phyloP scores from a whole-genome alignment of 345 rosid species.

The Zanthoxylum bungeanum region DNA sequence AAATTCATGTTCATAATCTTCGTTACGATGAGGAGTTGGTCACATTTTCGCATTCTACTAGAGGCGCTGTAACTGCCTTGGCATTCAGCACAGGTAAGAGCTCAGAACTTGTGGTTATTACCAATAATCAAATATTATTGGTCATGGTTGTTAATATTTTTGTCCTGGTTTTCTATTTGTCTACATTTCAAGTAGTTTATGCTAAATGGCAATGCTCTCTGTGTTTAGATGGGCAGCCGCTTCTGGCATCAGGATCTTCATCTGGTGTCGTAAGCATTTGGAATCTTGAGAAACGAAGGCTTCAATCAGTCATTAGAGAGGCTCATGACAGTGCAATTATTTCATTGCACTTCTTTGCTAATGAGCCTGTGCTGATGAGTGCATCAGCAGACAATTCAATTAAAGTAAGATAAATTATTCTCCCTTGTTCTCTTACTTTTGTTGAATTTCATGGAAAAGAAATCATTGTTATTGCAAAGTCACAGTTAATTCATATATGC shows the following conservation, averaged over 20 bases:
- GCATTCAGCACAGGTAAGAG: constrained; percentile 76
- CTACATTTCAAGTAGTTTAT: constrained; percentile 4
- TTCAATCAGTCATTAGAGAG: constrained; percentile 80
- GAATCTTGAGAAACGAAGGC: constrained; percentile 94
- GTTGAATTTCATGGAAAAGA: not conserved
- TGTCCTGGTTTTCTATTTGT: not conserved
- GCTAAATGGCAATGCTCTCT: not conserved
- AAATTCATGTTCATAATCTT: constrained; percentile 81
- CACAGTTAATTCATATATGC: not conserved
- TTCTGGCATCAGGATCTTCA: constrained; percentile 92
- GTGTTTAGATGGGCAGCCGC: constrained; percentile 82
- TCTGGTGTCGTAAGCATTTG: constrained; percentile 95
- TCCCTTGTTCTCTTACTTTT: not conserved
- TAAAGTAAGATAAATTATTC: constrained; percentile 47
- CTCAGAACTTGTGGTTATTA: constrained; percentile 2
- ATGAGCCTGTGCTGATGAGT: constrained; percentile 96
- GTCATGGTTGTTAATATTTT: not conserved
- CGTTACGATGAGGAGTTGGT: constrained; percentile 72
- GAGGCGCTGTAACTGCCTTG: constrained; percentile 83
- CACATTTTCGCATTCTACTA: constrained; percentile 65
- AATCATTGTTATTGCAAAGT: not conserved
- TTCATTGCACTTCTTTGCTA: constrained; percentile 84
- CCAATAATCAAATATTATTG: not conserved
- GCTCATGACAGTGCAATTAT: constrained; percentile 86
- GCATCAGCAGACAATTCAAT: constrained; percentile 92